A percentile compares a stretch with the other conserved stretches of the same genome.
Conservation (phyloP, 805 yeast genomes). For the Wickerhamiella qilinensis region DNA sequence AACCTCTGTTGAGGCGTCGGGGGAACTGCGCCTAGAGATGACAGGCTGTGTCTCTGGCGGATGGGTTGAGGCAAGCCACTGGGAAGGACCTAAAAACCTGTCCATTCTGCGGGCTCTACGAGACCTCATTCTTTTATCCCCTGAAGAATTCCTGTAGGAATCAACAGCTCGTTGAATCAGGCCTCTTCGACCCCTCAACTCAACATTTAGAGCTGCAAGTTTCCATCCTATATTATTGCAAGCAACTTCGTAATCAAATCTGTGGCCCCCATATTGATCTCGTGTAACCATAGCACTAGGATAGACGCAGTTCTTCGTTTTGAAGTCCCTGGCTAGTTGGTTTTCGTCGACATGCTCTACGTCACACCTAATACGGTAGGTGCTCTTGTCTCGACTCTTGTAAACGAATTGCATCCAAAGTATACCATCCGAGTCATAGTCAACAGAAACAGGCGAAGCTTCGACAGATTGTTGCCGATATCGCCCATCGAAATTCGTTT, state of each 20-base stretch:
- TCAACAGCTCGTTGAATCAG: constrained; percentile 37
- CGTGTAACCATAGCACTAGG: constrained; percentile 32
- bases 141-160: constrained; percentile 33
- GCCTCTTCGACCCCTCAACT: constrained; percentile 29
- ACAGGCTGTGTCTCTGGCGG: no score
- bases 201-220: constrained; percentile 28
- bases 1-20: no score
- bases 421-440: constrained; percentile 8
- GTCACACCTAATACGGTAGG: constrained; percentile 22
- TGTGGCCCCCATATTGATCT: constrained; percentile 29
- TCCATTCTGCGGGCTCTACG: constrained; percentile 28
- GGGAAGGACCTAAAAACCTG: no score
- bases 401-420: constrained; percentile 22
- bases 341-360: constrained; percentile 16
- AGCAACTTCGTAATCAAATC: constrained; percentile 30
- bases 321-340: constrained; percentile 21
- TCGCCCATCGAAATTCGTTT: no score
- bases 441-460: not conserved
- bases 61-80: no score
- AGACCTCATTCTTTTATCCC: constrained; percentile 26
- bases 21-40: no score
- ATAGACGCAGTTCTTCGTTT: constrained; percentile 29
- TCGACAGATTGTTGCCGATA: no score
- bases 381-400: constrained; percentile 17
- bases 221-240: constrained; percentile 37